Percentiles rank a stretch among this genome's conserved stretches.
These are phyloP conservation scores for Didymella sp. DNA, from an alignment of 2,329 filamentous ascomycete species.

Conservation along the genomic window DNA sequence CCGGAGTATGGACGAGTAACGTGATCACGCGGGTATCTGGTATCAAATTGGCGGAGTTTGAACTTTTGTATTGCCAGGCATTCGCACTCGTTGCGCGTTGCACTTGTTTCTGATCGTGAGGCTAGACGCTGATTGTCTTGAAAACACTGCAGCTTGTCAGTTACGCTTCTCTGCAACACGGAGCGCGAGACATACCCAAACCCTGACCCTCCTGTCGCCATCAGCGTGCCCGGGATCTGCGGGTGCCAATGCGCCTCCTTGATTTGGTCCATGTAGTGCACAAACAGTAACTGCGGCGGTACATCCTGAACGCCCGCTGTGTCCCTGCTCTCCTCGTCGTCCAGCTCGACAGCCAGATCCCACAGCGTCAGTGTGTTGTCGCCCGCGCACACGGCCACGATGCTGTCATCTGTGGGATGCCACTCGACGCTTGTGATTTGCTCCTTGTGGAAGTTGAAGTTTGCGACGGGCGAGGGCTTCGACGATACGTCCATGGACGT, in stretches of 20 bases:
- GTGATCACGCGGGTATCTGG: constrained; percentile 24
- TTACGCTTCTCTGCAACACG: neutral
- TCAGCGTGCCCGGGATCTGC: constrained; percentile 87
- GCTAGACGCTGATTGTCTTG: constrained; percentile 53
- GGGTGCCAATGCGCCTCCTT: constrained; percentile 98
- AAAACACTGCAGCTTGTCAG: constrained; percentile 41
- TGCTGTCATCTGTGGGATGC: constrained; percentile 96
- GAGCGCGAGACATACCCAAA: constrained; percentile 66
- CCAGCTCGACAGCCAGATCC: constrained; percentile 95
- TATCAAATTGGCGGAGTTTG: neutral
- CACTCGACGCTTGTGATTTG: constrained; percentile 96
- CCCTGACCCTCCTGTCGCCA: constrained; percentile 86
- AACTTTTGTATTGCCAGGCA: constrained; percentile 6
- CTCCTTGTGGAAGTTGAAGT: constrained; percentile 94
- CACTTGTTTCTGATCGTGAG: neutral
- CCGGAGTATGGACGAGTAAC: constrained; percentile 20
- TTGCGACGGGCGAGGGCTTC: constrained; percentile 81
- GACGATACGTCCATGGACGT: constrained; percentile 55
- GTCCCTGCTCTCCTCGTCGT: constrained; percentile 94
- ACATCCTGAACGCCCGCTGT: constrained; percentile 87
- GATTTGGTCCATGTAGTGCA: constrained; percentile 92
- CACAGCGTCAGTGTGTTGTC: constrained; percentile 95
- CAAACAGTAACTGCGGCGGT: constrained; percentile 92
- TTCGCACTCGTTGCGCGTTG: neutral
- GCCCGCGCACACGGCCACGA: constrained; percentile 87